Evolutionary conservation across 73 alveolate genomes (phyloP), one percentile per base, ranked within the genome.

Genomic region (Symbiodinium natans): DNA sequence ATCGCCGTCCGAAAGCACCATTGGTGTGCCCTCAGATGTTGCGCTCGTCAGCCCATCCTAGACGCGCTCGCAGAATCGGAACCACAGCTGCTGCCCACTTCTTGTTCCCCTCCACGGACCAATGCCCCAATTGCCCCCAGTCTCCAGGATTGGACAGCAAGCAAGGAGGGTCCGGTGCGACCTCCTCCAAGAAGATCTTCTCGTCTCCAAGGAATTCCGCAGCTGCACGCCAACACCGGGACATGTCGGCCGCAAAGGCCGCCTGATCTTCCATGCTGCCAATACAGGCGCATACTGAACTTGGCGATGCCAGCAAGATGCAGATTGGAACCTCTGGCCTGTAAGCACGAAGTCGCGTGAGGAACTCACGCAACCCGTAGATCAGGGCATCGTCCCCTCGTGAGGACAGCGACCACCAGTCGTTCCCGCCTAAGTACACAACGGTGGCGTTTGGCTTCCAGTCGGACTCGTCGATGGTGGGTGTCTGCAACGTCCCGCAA

Each of bases 51-150:
- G 38, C 41, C 97, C 88, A 90, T 7, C 41, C 88, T 48, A 90
- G 77, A 5, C 97, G 97, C 33, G 52, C 52, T 39, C 52, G 54
- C 21, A 90, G 54, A 33, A 90, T 46, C 25, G 97, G 97, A 41
- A 90, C 39, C 80, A 90, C 97, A 3, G 97, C 97, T 11, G 40
- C 52, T 1, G 97, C 97, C 97, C 97, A 90, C 83, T 90, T 90
- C 48, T 54, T 41, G 48, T 90, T 90, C 9, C 97, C 97, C 88
- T 90, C 68, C 73, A 29, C 25, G 90, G 97, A 71, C 97, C 82
- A 73, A 33, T 40, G 97, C 27, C 97, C 97, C 97, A 73, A 41
- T 23, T 90, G 97, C n/a, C 97, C 97, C 97, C 97, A 90, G 39
- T 90, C 97, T 19, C 56, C 54, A 3, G 97, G 80, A 40, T 90